These are phyloP conservation scores for Russula brevipes DNA, from an alignment of 768 basidiomycete genomes.

Conservation along the genomic window DNA sequence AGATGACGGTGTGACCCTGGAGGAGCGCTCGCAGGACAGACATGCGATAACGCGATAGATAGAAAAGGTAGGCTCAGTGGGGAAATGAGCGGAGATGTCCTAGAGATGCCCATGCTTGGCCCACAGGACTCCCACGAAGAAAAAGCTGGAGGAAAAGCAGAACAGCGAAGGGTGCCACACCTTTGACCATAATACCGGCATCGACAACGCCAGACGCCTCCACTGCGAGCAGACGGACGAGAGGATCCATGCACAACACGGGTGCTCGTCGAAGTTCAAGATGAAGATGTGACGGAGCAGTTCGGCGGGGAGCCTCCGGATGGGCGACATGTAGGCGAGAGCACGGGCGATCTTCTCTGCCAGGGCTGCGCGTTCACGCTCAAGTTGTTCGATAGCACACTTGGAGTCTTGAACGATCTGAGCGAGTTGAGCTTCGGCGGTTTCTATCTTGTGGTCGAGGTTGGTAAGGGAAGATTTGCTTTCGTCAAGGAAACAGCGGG, in stretches of 20 bases:
- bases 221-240: slow-evolving; percentile 63
- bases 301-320: slow-evolving; percentile 65
- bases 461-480: slow-evolving; percentile 29
- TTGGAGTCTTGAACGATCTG: slow-evolving; percentile 53
- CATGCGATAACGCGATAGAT: slow-evolving; percentile 21
- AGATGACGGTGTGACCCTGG: slow-evolving; percentile 4
- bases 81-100: slow-evolving; percentile 18
- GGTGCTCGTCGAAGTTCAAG: slow-evolving; percentile 61
- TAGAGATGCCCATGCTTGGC: slow-evolving; percentile 13
- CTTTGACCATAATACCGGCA: slow-evolving; percentile 74
- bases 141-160: slow-evolving; percentile 26
- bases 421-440: slow-evolving; percentile 52
- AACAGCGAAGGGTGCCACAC: slow-evolving; percentile 35
- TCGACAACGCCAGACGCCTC: slow-evolving; percentile 58
- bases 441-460: slow-evolving; percentile 45
- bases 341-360: slow-evolving; percentile 47
- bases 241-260: slow-evolving; percentile 73
- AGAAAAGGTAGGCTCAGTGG: slow-evolving; percentile 5
- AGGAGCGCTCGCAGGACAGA: slow-evolving; percentile 1
- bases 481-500: slow-evolving; percentile 42
- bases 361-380: slow-evolving; percentile 43
- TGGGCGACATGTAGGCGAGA: slow-evolving; percentile 65
- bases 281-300: slow-evolving; percentile 69
- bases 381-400: slow-evolving; percentile 49
- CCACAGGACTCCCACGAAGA: slow-evolving; percentile 15